Evolutionary conservation across 2,329 filamentous ascomycete species (phyloP), one percentile per base, ranked within the genome.

Genomic region (Colletotrichum coccodes): DNA sequence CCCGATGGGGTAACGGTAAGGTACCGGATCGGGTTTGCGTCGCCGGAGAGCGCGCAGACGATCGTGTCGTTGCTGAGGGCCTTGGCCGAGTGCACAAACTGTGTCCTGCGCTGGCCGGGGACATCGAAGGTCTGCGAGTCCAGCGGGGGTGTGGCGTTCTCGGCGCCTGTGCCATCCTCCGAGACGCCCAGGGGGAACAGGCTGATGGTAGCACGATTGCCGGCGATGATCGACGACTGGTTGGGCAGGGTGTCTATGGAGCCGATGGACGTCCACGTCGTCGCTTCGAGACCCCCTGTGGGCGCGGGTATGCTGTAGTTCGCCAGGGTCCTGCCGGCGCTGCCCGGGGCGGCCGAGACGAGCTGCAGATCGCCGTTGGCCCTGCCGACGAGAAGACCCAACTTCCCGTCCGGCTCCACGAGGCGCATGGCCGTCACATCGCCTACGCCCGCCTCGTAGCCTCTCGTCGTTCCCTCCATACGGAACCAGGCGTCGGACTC

Each of bases 391-490:
- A 87, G 72, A 1, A 86, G 71, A 2, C 80, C 77, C 18, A 80
- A 72, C 18, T 66, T 61, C 3, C 70, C 74, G 4, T 74, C 61
- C 4, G 77, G 73, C 42, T 83, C 80, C 5, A 87, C 73, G 23
- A 88, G 77, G 0, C 80, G 79, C 1, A 89, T 72, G 3, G 83
- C 79, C 2, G 81, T 87, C 6, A 87, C 80, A 61, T 89, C 87
- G 62, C 85, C 86, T 34, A 76, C 81, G 0, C 86, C 86, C 1
- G 82, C 74, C 16, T 68, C 62, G 68, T 84, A 84, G 0, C 82
- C 84, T 7, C 74, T 66, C 1, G 76, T 70, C 14, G 76, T 73
- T 1, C 86, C 87, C 44, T 76, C 72, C 1, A 82, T 68, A 18
- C 68, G 68, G 23, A 72, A 72, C 70, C 70, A 72, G 8, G 68